A percentile compares a stretch with the other conserved stretches of the same genome.
Conservation (phyloP, 2,329 filamentous ascomycete genomes). For the Talaromyces sp. region DNA sequence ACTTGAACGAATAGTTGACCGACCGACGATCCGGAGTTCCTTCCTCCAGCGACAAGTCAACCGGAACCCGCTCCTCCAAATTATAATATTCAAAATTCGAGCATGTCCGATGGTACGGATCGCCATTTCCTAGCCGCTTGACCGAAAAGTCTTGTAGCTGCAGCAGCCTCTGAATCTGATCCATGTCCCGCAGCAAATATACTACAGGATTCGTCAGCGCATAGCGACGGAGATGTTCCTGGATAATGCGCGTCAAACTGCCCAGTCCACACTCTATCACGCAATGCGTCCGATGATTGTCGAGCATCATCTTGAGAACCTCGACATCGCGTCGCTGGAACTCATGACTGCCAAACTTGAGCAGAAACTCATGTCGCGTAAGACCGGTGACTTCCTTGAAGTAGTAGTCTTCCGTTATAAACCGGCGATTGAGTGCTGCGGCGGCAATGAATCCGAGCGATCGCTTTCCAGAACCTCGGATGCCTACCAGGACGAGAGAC, state of each 20-base stretch:
- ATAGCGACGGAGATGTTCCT: constrained; percentile 40
- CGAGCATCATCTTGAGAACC: constrained; percentile 42
- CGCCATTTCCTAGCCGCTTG: constrained; percentile 43
- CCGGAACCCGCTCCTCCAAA: constrained; percentile 43
- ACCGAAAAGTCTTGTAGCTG: constrained; percentile 45
- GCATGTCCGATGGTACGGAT: constrained; percentile 46
- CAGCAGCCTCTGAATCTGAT: constrained; percentile 39
- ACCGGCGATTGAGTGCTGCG: constrained; percentile 41
- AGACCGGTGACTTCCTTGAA: constrained; percentile 42
- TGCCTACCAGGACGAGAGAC: constrained; percentile 42
- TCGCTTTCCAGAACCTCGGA: constrained; percentile 44
- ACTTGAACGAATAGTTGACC: constrained; percentile 47
- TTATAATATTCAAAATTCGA: constrained; percentile 50
- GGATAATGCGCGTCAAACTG: constrained; percentile 42
- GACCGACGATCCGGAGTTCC: constrained; percentile 44
- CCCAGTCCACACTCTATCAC: constrained; percentile 46
- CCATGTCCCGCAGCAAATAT: constrained; percentile 42
- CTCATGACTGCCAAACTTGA: constrained; percentile 39
- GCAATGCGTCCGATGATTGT: constrained; percentile 41
- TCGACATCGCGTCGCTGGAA: constrained; percentile 44
- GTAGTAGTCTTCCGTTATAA: constrained; percentile 45
- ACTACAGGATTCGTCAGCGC: constrained; percentile 40
- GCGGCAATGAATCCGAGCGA: constrained; percentile 44
- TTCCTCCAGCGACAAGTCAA: constrained; percentile 27
- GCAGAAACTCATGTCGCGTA: constrained; percentile 42